These are phyloP conservation scores for Aspergillus pseudoterreus DNA, from an alignment of 2,329 filamentous ascomycete genomes.

Conservation along the genomic window DNA sequence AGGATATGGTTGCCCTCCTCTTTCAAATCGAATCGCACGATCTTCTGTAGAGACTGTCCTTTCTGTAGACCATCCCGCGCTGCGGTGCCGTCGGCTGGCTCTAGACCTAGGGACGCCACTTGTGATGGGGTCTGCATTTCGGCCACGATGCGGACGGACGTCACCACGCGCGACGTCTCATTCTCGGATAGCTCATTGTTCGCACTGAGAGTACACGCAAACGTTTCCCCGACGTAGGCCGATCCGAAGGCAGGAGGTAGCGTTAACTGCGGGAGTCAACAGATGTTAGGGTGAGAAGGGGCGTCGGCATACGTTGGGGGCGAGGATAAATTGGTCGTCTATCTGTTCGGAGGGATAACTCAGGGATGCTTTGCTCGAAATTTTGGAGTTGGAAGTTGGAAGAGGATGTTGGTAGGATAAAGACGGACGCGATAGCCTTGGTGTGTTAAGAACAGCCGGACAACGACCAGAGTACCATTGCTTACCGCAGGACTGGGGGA, in stretches of 20 bases:
- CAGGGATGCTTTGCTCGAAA: slow-evolving; percentile 64
- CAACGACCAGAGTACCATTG: slow-evolving; percentile 3
- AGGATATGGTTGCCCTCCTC: slow-evolving; percentile 94
- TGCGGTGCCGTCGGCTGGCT: slow-evolving; percentile 47
- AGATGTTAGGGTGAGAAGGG: neutral
- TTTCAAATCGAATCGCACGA: slow-evolving; percentile 82
- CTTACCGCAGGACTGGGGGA: slow-evolving; percentile 37
- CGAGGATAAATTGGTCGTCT: slow-evolving; percentile 54
- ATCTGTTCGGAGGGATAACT: slow-evolving; percentile 60
- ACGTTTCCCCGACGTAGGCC: slow-evolving; percentile 92
- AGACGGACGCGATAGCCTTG: slow-evolving; percentile 70
- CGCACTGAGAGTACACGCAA: slow-evolving; percentile 91
- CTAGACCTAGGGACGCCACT: slow-evolving; percentile 60
- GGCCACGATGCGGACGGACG: slow-evolving; percentile 76
- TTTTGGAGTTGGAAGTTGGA: slow-evolving; percentile 45
- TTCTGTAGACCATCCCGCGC: slow-evolving; percentile 28
- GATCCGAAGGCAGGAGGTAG: slow-evolving; percentile 89
- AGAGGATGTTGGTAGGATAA: slow-evolving; percentile 44
- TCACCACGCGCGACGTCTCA: slow-evolving; percentile 51
- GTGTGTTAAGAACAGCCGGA: slow-evolving; percentile 12
- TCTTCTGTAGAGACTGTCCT: slow-evolving; percentile 71
- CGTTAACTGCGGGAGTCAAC: slow-evolving; percentile 54
- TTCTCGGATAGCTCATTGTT: slow-evolving; percentile 69
- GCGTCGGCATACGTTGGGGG: slow-evolving; percentile 44
- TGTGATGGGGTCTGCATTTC: slow-evolving; percentile 93